A percentile compares a stretch with the other conserved stretches of the same genome.
phyloP scores from a whole-genome alignment of 1,139 yeast genomes.

The Magnusiomyces magnusii region DNA sequence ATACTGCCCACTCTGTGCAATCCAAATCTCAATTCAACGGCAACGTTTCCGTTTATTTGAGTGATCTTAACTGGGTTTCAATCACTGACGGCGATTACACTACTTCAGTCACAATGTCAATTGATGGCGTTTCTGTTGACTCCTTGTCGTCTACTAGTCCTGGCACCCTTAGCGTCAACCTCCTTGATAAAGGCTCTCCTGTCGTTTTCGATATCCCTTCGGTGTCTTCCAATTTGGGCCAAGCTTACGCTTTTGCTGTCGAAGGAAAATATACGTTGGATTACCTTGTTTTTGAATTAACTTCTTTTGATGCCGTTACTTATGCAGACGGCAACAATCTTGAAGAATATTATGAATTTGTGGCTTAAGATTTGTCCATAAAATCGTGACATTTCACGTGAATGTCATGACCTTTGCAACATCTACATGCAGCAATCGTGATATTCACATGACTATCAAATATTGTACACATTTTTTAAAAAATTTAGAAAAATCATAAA shows the following conservation, averaged over 20 bases:
- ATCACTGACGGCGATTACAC: conserved; percentile 5
- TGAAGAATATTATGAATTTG: conserved; percentile 11
- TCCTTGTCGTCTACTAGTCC: conserved; percentile 10
- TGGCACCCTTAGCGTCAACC: conserved; percentile 12
- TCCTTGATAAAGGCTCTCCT: conserved; percentile 13
- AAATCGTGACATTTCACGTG: conserved; percentile 7
- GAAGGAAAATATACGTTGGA: conserved; percentile 14
- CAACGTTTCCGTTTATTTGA: conserved; percentile 11
- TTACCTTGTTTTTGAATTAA: conserved; percentile 11
- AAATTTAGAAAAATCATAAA: too few relatives aligned
- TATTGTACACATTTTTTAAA: too few relatives aligned
- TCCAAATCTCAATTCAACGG: conserved; percentile 13
- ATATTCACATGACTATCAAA: too few relatives aligned
- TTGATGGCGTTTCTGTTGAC: conserved; percentile 14
- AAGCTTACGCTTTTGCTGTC: conserved; percentile 12
- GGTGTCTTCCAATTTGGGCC: conserved; percentile 3
- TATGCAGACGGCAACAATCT: conserved; percentile 9
- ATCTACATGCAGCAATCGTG: too few relatives aligned
- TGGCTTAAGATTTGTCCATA: too few relatives aligned
- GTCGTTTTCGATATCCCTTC: conserved; percentile 10
- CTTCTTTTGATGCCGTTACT: conserved; percentile 8
- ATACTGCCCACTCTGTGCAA: conserved; percentile 1
- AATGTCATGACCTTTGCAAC: too few relatives aligned
- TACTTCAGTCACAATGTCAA: conserved; percentile 13
- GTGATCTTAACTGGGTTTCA: conserved; percentile 14